Percentiles rank a stretch among this genome's conserved stretches.
Evolutionary conservation across 2,329 filamentous ascomycete species (phyloP).

Genomic region (Cladophialophora chaetospira): DNA sequence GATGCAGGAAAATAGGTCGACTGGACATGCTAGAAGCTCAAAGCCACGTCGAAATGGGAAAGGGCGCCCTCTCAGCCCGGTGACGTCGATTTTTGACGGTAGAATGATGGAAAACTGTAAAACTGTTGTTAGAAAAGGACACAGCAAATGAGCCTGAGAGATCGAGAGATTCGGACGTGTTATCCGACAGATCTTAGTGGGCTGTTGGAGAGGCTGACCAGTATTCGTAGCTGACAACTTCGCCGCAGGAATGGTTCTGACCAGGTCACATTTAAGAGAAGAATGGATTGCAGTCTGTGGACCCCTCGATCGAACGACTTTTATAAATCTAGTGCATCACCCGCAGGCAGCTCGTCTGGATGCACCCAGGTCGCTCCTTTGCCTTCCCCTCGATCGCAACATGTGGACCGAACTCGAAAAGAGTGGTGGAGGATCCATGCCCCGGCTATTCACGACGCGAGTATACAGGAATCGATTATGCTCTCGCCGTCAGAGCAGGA

Average conservation of each 20-base stretch:
- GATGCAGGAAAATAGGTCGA: neutral
- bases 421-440: neutral
- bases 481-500: too few species aligned
- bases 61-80: neutral
- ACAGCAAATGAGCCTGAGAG: conserved; percentile 4
- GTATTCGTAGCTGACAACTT: conserved; percentile 3
- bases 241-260: neutral
- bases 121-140: neutral
- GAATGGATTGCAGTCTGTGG: neutral
- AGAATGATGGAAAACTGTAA: neutral
- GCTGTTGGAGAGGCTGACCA: neutral
- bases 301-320: neutral
- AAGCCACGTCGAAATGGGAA: neutral
- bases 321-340: neutral
- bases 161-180: conserved; percentile 1
- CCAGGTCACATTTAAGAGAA: neutral
- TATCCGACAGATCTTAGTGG: neutral
- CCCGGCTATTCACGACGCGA: neutral
- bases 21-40: neutral
- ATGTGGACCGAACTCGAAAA: neutral
- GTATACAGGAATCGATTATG: neutral
- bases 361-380: neutral
- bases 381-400: neutral
- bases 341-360: neutral
- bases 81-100: neutral